Base-by-base conservation (phyloP, 306 rosid genomes). In the Prunus fruticosa region DNA sequence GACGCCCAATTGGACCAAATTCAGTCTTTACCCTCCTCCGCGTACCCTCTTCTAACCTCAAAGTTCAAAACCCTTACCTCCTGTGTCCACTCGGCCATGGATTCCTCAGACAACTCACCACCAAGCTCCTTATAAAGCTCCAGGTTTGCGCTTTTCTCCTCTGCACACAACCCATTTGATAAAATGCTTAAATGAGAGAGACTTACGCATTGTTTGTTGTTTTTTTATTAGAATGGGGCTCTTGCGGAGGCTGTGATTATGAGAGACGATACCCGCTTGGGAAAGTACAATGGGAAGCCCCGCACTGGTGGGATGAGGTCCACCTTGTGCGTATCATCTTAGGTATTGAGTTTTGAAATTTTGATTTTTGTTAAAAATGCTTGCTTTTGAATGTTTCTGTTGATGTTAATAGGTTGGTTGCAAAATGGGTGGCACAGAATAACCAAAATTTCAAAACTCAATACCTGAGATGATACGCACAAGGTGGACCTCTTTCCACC, bases 361-460 rank as follows among this genome's bases (percentile, higher is more conserved):
- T n/a, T 63, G 60, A 38, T 58, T 74, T 11, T 23, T 41, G 19
- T 50, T 53, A 49, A 27, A 61, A 14, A 66, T 20, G 52, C 12
- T 15, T 61, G 58, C 50, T 46, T 38, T 47, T 68, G 23, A 32
- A 14, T 72, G 43, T 47, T 7, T 56, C 1, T 41, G 43, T 18
- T 72, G 18, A 10, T 58, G 41, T 57, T 4, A 8, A 38, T 68
- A 92, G 97, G 98, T 91, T 51, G 98, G 98, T 34, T 95, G 98
- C 87, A 95, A 95, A 84, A 92, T 95, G 98, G 98, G 97, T 46
- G 92, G 98, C 85, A 90, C 82, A 4, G n/a, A n/a, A n/a, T n/a
- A n/a, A n/a, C n/a, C n/a, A n/a, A n/a, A n/a, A n/a, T n/a, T n/a
- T n/a, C n/a, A n/a, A n/a, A n/a, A n/a, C n/a, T n/a, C n/a, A n/a